phyloP scores from a whole-genome alignment of 2,329 filamentous ascomycete species.

The Venturia asperata region DNA sequence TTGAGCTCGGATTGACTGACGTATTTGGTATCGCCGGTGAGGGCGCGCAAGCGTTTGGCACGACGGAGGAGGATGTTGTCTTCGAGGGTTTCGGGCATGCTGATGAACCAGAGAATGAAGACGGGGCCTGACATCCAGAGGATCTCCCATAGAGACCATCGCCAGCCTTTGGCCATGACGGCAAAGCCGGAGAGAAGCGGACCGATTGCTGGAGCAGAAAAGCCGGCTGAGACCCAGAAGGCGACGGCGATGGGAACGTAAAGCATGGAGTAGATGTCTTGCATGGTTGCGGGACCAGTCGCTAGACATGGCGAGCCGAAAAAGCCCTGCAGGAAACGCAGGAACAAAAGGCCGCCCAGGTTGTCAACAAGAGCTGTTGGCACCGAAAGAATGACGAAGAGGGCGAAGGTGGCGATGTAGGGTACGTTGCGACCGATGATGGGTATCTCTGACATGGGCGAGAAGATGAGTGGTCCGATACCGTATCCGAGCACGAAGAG shows the following conservation, averaged over 20 bases:
- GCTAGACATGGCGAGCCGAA: constrained; percentile 53
- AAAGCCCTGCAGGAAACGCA: constrained; percentile 48
- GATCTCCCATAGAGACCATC: constrained; percentile 27
- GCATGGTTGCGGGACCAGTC: constrained; percentile 44
- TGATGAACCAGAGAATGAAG: constrained; percentile 27
- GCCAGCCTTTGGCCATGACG: constrained; percentile 24
- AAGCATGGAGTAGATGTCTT: constrained; percentile 41
- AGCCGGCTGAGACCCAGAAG: constrained; percentile 39
- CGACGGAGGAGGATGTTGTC: constrained; percentile 56
- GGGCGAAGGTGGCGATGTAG: constrained; percentile 39
- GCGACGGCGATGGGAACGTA: constrained; percentile 40
- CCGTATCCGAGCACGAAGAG: constrained; percentile 47
- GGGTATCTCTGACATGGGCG: constrained; percentile 45
- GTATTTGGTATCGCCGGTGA: constrained; percentile 51
- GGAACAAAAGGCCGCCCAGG: constrained; percentile 46
- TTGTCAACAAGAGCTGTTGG: constrained; percentile 43
- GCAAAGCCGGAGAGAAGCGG: constrained; percentile 26
- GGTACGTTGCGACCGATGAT: constrained; percentile 43
- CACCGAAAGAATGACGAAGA: constrained; percentile 46
- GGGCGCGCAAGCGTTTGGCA: constrained; percentile 53
- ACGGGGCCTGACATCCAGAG: constrained; percentile 25
- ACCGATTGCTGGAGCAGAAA: constrained; percentile 28
- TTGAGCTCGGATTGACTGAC: constrained; percentile 59
- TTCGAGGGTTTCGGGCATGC: constrained; percentile 42
- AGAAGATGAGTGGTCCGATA: constrained; percentile 36